A percentile compares a stretch with the other conserved stretches of the same genome.
phyloP scores from a whole-genome alignment of 1,284 basidiomycete species.

The Papiliotrema nemorosa region DNA sequence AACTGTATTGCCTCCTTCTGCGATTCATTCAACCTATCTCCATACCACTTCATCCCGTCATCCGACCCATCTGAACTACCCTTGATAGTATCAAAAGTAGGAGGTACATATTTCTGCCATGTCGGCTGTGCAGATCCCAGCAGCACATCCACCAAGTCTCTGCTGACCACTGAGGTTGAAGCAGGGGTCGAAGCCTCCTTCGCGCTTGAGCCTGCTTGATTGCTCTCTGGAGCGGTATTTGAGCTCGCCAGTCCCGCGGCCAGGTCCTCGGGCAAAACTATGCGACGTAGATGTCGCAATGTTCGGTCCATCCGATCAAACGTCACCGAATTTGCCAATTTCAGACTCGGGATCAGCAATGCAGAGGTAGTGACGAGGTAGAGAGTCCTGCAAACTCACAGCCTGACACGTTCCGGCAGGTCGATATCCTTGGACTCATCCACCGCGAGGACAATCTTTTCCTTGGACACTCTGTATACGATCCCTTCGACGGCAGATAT shows the following conservation, averaged over 20 bases:
- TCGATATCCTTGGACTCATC: slow-evolving; percentile 67
- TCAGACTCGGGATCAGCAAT: slow-evolving; percentile 54
- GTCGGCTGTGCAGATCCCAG: slow-evolving; percentile 56
- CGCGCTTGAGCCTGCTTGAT: too few relatives aligned
- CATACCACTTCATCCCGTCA: slow-evolving; percentile 64
- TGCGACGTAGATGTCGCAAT: slow-evolving; percentile 61
- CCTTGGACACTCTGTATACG: slow-evolving; percentile 74
- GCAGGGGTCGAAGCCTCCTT: not conserved
- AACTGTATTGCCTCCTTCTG: slow-evolving; percentile 67
- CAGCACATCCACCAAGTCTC: slow-evolving; percentile 60
- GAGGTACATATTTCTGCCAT: slow-evolving; percentile 20
- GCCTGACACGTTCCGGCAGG: slow-evolving; percentile 73
- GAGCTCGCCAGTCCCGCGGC: too few relatives aligned
- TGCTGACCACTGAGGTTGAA: slow-evolving; percentile 13
- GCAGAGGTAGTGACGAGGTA: not conserved
- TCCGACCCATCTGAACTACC: slow-evolving; percentile 1
- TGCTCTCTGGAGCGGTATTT: too few relatives aligned
- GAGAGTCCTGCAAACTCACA: slow-evolving; percentile 46
- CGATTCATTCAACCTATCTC: slow-evolving; percentile 71
- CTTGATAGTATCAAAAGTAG: slow-evolving; percentile 1
- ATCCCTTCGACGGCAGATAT: slow-evolving; percentile 62
- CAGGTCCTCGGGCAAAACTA: slow-evolving; percentile 28
- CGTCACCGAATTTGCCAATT: slow-evolving; percentile 86
- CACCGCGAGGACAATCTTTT: slow-evolving; percentile 70
- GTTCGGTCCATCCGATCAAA: slow-evolving; percentile 86